phyloP scores from a whole-genome alignment of 2,329 filamentous ascomycete species.

The Beauveria varroae region DNA sequence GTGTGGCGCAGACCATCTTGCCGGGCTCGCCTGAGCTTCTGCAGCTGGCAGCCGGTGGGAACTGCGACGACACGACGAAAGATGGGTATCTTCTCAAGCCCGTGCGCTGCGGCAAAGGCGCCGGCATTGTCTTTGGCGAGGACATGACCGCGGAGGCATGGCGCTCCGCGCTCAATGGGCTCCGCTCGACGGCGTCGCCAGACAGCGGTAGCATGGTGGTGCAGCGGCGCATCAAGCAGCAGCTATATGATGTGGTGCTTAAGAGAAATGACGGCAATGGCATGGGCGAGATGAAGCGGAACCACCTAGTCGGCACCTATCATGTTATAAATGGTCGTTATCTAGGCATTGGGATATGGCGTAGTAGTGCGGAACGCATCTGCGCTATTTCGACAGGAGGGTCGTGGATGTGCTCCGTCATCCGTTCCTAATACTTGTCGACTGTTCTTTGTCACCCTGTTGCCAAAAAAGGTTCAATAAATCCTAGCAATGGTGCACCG shows the following conservation, averaged over 20 bases:
- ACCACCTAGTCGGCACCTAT: conserved; percentile 28
- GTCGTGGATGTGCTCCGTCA: conserved; percentile 28
- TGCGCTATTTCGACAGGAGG: conserved; percentile 25
- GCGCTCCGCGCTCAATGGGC: conserved; percentile 14
- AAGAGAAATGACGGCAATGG: conserved; percentile 11
- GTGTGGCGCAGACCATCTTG: conserved; percentile 27
- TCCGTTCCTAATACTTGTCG: background rate
- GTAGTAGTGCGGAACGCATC: conserved; percentile 23
- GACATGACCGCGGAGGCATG: conserved; percentile 18
- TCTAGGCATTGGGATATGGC: conserved; percentile 25
- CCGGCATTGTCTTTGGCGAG: conserved; percentile 32
- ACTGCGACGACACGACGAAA: conserved; percentile 12
- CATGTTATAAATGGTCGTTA: conserved; percentile 21
- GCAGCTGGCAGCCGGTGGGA: conserved; percentile 14
- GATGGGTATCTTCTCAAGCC: conserved; percentile 30
- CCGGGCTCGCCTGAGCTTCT: conserved; percentile 22
- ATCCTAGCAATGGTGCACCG: no score
- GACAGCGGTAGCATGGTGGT: conserved; percentile 16
- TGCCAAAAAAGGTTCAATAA: no score
- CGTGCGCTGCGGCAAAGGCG: conserved; percentile 30
- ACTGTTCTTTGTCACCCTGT: no score
- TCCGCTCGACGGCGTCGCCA: conserved; percentile 9
- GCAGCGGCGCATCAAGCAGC: conserved; percentile 24
- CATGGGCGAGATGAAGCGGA: conserved; percentile 16
- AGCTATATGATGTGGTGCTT: conserved; percentile 25